Evolutionary conservation across 805 yeast genomes (phyloP).

Genomic region (Yamadazyma philogaea): DNA sequence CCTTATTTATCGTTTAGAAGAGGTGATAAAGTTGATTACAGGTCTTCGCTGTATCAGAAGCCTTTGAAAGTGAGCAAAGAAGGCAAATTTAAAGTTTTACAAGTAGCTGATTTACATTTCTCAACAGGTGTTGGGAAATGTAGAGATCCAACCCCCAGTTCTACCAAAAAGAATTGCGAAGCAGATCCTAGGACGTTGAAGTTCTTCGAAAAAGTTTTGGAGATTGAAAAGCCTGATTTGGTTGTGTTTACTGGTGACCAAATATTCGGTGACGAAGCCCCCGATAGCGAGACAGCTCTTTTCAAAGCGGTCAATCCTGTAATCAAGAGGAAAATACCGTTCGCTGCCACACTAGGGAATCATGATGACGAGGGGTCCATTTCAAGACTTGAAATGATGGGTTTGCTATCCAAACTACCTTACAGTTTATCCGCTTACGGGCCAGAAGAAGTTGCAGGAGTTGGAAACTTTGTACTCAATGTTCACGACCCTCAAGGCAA

Average conservation of each 20-base stretch:
- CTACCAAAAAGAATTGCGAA: conserved; percentile 49
- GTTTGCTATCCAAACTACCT: conserved; percentile 57
- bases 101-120: conserved; percentile 88
- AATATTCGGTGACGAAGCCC: conserved; percentile 73
- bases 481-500: conserved; percentile 37
- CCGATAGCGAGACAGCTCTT: conserved; percentile 81
- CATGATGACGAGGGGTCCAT: conserved; percentile 89
- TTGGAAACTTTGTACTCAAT: conserved; percentile 71
- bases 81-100: conserved; percentile 72
- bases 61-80: conserved; percentile 34
- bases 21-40: conserved; percentile 32
- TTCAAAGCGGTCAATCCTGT: conserved; percentile 74
- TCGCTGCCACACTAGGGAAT: conserved; percentile 84
- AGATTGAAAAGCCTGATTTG: conserved; percentile 76
- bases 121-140: conserved; percentile 83
- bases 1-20: conserved; percentile 34
- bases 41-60: conserved; percentile 23
- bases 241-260: conserved; percentile 92
- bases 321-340: conserved; percentile 68
- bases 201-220: conserved; percentile 63
- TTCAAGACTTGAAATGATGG: conserved; percentile 57
- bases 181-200: conserved; percentile 74
- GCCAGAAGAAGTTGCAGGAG: conserved; percentile 68
- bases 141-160: conserved; percentile 64
- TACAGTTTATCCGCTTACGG: conserved; percentile 62